Evolutionary conservation across 169 alveolate species (phyloP).

Genomic region (Plasmodium gonderi): DNA sequence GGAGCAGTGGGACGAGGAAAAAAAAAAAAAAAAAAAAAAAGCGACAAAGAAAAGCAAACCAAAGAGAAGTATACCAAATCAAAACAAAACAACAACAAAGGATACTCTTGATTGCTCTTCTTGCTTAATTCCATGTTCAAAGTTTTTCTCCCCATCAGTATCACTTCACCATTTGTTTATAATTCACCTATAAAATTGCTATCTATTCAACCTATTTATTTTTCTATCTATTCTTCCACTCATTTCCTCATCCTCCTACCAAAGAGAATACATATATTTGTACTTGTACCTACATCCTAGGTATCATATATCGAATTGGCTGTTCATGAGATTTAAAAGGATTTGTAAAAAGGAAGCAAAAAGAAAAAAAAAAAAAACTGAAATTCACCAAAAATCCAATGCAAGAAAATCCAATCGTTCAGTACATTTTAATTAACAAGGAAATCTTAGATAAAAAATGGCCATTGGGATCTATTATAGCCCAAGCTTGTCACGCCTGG

Average conservation of each 20-base stretch:
- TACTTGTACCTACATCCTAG: no score
- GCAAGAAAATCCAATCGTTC: slow-evolving; percentile 60
- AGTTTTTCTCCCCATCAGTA: background rate
- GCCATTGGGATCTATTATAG: slow-evolving; percentile 80
- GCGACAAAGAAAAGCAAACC: background rate
- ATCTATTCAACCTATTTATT: background rate
- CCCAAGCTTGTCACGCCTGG: slow-evolving; percentile 84
- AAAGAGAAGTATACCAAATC: background rate
- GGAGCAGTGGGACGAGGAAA: no score
- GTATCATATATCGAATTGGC: no score
- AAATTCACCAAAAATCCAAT: background rate
- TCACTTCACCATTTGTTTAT: background rate
- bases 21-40: no score
- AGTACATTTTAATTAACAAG: slow-evolving; percentile 61
- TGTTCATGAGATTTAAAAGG: no score
- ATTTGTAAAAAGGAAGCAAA: background rate
- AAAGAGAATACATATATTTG: no score
- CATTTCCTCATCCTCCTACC: background rate
- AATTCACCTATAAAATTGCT: background rate
- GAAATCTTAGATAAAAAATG: slow-evolving; percentile 78
- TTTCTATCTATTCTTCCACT: background rate
- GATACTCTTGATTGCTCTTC: background rate
- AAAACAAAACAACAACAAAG: no score
- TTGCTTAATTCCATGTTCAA: background rate
- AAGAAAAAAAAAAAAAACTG: background rate